Conservation (phyloP, 441 rosid genomes). For the Metrosideros polymorpha region DNA sequence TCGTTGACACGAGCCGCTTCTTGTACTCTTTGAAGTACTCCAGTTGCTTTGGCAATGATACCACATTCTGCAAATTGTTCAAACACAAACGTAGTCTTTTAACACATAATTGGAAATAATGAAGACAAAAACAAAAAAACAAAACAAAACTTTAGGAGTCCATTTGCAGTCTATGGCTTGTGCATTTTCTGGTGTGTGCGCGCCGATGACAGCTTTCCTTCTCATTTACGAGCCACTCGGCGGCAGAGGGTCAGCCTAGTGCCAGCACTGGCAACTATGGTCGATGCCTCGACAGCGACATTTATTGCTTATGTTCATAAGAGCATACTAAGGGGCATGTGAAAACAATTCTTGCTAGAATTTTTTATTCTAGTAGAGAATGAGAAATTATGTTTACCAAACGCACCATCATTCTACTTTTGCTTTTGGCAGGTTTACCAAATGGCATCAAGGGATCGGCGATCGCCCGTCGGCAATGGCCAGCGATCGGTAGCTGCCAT, state of each 20-base stretch:
- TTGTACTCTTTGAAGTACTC: slow-evolving; percentile 66
- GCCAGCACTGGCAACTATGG: not conserved
- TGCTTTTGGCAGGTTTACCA: no score
- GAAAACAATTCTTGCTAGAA: no score
- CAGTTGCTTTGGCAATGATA: slow-evolving; percentile 40
- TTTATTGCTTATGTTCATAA: not conserved
- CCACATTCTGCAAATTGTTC: slow-evolving; percentile 34
- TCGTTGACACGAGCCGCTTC: slow-evolving; percentile 24
- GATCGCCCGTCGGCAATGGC: no score
- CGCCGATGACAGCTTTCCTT: not conserved
- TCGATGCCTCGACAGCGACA: not conserved
- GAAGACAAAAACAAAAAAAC: not conserved
- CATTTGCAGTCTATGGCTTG: not conserved
- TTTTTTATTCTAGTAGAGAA: no score
- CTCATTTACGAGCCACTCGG: not conserved
- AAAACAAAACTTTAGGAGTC: not conserved
- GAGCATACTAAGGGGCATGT: no score
- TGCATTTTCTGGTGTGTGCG: not conserved
- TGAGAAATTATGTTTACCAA: no score
- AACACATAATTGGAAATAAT: not conserved
- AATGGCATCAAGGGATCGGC: no score
- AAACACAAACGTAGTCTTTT: not conserved
- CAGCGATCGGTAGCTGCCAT: no score
- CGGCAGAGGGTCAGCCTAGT: not conserved
- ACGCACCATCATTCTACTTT: no score